Evolutionary conservation across 768 basidiomycete species (phyloP).

Genomic region (Mycena capillaripes): DNA sequence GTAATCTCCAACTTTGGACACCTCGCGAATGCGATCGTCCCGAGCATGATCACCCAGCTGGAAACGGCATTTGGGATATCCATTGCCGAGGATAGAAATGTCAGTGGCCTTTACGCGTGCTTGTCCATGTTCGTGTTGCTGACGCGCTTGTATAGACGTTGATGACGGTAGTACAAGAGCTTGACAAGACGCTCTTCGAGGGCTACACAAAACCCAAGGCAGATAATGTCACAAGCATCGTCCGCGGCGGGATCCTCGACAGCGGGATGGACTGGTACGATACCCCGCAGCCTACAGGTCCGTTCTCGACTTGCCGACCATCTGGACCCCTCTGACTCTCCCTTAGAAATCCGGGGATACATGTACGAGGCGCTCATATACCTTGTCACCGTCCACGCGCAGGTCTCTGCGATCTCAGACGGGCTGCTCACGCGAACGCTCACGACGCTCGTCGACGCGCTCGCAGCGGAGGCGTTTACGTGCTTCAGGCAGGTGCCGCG

Average conservation of each 20-base stretch:
- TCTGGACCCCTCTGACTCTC: too few relatives aligned
- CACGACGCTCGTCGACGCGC: slow-evolving; percentile 82
- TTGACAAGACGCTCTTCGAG: slow-evolving; percentile 92
- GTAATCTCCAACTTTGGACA: slow-evolving; percentile 92
- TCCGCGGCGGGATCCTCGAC: slow-evolving; percentile 86
- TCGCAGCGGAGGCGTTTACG: slow-evolving; percentile 85
- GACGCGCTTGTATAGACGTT: slow-evolving; percentile 64
- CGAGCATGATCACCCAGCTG: slow-evolving; percentile 84
- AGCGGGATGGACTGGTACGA: slow-evolving; percentile 94
- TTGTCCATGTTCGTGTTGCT: slow-evolving; percentile 18
- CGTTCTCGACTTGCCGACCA: slow-evolving; percentile 34
- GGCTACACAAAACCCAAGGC: slow-evolving; percentile 89
- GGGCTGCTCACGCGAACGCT: slow-evolving; percentile 87
- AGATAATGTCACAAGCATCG: slow-evolving; percentile 72
- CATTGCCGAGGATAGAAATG: slow-evolving; percentile 81
- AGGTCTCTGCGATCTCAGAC: slow-evolving; percentile 86
- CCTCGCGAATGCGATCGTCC: slow-evolving; percentile 78
- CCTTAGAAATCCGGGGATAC: slow-evolving; percentile 89
- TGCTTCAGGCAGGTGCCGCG: slow-evolving; percentile 91
- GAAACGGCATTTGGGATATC: slow-evolving; percentile 82
- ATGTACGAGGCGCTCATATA: slow-evolving; percentile 91
- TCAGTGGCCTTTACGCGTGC: slow-evolving; percentile 42
- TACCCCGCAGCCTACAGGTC: slow-evolving; percentile 92
- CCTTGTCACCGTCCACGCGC: slow-evolving; percentile 93
- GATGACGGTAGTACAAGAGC: slow-evolving; percentile 81